Percentiles rank a stretch among this genome's conserved stretches.
These are phyloP conservation scores for Globisporangium perplexum DNA, from an alignment of 352 stramenopile genomes.

Conservation along the genomic window DNA sequence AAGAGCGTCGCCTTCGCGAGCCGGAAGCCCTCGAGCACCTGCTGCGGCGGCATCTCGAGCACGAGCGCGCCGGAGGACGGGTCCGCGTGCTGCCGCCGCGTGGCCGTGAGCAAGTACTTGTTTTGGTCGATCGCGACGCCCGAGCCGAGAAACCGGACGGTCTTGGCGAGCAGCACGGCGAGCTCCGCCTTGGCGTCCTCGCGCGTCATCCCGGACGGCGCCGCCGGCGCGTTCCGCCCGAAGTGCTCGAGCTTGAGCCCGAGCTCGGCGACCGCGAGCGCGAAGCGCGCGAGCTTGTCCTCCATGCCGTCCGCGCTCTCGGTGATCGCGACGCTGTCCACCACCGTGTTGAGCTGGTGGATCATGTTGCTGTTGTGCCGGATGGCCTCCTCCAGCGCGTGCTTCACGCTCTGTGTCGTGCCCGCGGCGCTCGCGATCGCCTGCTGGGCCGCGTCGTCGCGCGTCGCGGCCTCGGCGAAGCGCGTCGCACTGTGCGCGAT, in stretches of 20 bases:
- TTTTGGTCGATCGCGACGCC: slow-evolving; percentile 60
- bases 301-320: slow-evolving; percentile 53
- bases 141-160: slow-evolving; percentile 51
- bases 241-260: slow-evolving; percentile 58
- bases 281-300: slow-evolving; percentile 47
- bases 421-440: slow-evolving; percentile 18
- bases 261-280: slow-evolving; percentile 36
- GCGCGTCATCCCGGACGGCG: not conserved
- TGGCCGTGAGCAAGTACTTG: slow-evolving; percentile 43
- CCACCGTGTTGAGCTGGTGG: slow-evolving; percentile 62
- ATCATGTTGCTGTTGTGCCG: slow-evolving; percentile 52
- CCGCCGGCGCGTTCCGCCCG: slow-evolving; percentile 12
- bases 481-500: slow-evolving; percentile 11
- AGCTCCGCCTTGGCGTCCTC: slow-evolving; percentile 27
- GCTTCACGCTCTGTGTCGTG: slow-evolving; percentile 21
- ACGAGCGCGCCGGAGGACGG: slow-evolving; percentile 29
- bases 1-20: slow-evolving; percentile 39
- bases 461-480: slow-evolving; percentile 22
- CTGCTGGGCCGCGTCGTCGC: slow-evolving; percentile 27
- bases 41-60: slow-evolving; percentile 32
- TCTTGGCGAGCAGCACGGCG: slow-evolving; percentile 42
- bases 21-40: slow-evolving; percentile 47
- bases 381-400: slow-evolving; percentile 33
- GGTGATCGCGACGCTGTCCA: slow-evolving; percentile 53
- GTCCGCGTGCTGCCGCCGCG: slow-evolving; percentile 25